A percentile compares a stretch with the other conserved stretches of the same genome.
Conservation (phyloP, 2,329 filamentous ascomycete species). For the Aspergillus hiratsukae region DNA sequence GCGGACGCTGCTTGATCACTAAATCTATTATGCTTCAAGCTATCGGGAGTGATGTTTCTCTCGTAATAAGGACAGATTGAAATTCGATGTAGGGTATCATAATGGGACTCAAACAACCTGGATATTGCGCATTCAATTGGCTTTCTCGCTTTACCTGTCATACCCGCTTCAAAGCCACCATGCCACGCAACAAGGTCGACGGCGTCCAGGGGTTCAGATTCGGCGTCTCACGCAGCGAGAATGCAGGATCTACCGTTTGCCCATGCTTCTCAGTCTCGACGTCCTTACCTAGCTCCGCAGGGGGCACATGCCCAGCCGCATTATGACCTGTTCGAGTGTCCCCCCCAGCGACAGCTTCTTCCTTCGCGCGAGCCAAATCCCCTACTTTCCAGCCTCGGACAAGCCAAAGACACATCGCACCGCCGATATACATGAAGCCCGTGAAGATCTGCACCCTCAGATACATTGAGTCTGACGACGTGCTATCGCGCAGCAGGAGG, state of each 20-base stretch:
- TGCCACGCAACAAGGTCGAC: constrained; percentile 23
- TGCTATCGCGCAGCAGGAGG: constrained; percentile 49
- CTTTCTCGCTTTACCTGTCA: constrained; percentile 10
- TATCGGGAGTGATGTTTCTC: not conserved
- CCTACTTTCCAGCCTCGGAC: constrained; percentile 39
- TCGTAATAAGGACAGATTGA: not conserved
- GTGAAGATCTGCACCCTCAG: constrained; percentile 51
- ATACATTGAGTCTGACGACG: constrained; percentile 27
- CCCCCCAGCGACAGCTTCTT: constrained; percentile 3
- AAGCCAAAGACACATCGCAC: constrained; percentile 45
- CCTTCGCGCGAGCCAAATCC: constrained; percentile 19
- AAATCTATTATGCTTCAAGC: not conserved
- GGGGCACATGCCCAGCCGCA: not conserved
- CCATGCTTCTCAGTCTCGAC: constrained; percentile 10
- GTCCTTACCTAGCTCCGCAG: not conserved
- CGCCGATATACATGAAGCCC: constrained; percentile 57
- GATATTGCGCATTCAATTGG: not conserved
- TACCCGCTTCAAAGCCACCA: constrained; percentile 29
- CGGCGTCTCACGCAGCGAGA: not conserved
- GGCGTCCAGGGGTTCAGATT: constrained; percentile 24
- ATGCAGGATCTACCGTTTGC: constrained; percentile 4
- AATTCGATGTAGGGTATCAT: not conserved
- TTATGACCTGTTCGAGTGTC: not conserved
- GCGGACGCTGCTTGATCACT: not conserved
- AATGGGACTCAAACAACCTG: not conserved